Evolutionary conservation across 768 basidiomycete species (phyloP).

Genomic region (Russula sp.): DNA sequence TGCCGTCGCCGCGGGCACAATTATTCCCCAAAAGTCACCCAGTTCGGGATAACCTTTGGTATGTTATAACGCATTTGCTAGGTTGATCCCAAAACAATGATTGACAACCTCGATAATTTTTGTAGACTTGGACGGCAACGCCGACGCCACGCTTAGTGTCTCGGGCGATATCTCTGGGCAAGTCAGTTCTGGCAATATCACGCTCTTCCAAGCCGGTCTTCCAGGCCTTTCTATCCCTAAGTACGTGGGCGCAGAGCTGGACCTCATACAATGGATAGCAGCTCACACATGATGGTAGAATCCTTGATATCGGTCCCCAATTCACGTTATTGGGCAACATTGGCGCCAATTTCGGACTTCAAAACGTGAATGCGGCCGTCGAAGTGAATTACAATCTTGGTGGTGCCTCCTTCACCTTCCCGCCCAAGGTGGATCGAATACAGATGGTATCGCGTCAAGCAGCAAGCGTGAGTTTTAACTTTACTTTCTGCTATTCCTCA

Average conservation of each 20-base stretch:
- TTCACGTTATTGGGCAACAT: background rate
- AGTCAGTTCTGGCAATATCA: background rate
- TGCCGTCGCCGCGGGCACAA: conserved; percentile 18
- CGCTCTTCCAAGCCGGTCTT: conserved; percentile 1
- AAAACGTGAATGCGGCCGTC: background rate
- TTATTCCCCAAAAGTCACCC: conserved; percentile 17
- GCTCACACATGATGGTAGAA: background rate
- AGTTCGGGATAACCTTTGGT: conserved; percentile 20
- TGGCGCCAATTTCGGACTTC: background rate
- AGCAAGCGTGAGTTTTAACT: background rate
- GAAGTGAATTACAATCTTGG: background rate
- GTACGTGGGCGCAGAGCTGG: background rate
- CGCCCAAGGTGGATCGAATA: background rate
- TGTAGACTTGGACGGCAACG: background rate
- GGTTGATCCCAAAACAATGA: background rate
- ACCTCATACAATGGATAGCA: background rate
- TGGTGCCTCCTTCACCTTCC: background rate
- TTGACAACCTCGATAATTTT: conserved; percentile 30
- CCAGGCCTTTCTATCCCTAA: conserved; percentile 1
- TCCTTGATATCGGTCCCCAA: background rate
- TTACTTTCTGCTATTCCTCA: background rate
- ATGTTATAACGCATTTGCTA: background rate
- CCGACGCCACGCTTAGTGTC: background rate
- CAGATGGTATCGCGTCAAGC: background rate
- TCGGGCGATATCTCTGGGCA: background rate